Percentiles rank a stretch among this genome's conserved stretches.
These are phyloP conservation scores for Dispira simplex DNA, from an alignment of 192 early-diverging fungal species.

Conservation along the genomic window DNA sequence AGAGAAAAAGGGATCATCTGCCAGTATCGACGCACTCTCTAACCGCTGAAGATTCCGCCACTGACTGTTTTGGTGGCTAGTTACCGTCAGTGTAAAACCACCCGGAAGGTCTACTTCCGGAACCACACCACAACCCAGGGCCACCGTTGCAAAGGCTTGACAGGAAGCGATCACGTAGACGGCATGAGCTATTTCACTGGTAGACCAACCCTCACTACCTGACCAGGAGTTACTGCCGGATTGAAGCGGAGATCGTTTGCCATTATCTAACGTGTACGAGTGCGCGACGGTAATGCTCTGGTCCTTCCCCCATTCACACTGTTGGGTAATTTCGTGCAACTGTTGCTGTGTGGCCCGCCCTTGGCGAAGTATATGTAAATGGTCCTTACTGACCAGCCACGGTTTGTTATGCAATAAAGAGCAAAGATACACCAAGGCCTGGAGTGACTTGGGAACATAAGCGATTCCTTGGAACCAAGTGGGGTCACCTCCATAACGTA, in stretches of 20 bases:
- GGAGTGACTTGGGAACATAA: neutral
- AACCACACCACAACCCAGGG: conserved; percentile 1
- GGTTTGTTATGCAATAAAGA: neutral
- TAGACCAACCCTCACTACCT: neutral
- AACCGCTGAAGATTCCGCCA: neutral
- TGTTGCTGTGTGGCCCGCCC: neutral
- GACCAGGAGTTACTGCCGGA: neutral
- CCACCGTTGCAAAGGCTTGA: conserved; percentile 2
- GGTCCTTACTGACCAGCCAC: neutral
- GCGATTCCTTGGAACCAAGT: neutral
- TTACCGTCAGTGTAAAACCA: neutral
- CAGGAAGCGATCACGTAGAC: conserved; percentile 1
- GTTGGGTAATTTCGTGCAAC: neutral
- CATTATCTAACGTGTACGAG: neutral
- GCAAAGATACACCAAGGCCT: neutral
- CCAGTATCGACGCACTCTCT: neutral
- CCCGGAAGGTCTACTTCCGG: conserved; percentile 8
- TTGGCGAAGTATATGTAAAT: neutral
- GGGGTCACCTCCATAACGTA: neutral
- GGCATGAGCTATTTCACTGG: neutral
- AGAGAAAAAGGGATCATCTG: conserved; percentile 1
- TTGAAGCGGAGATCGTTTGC: neutral
- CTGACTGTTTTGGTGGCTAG: neutral
- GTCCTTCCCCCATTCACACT: neutral
- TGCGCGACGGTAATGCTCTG: neutral